Evolutionary conservation across 148 eudicot genomes (phyloP).

Genomic region (Fagopyrum esculentum): DNA sequence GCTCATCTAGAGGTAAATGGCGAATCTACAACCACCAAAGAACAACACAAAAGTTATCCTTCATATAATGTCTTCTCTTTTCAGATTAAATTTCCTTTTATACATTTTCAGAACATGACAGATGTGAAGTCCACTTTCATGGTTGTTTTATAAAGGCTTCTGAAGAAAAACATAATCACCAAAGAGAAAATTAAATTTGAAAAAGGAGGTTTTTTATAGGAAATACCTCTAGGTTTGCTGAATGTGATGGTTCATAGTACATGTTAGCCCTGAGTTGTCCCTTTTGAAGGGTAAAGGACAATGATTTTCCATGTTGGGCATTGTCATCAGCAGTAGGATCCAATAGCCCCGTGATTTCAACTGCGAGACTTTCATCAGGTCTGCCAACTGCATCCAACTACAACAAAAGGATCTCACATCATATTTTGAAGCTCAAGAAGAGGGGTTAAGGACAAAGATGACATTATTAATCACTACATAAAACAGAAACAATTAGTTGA

Average conservation of each 20-base stretch:
- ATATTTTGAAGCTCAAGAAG: constrained; percentile 4
- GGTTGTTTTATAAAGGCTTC: neutral
- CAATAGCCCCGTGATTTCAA: constrained; percentile 60
- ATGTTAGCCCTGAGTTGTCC: constrained; percentile 82
- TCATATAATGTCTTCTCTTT: neutral
- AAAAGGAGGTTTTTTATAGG: constrained; percentile 10
- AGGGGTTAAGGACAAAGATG: neutral
- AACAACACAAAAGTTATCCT: neutral
- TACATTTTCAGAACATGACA: neutral
- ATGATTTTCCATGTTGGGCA: constrained; percentile 37
- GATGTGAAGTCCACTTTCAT: neutral
- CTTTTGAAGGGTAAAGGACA: constrained; percentile 86
- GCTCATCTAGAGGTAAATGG: constrained; percentile 89
- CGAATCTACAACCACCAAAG: constrained; percentile 56
- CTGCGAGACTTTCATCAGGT: constrained; percentile 89
- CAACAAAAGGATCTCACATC: constrained; percentile 22
- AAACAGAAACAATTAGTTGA: neutral
- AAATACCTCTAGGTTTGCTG: constrained; percentile 77
- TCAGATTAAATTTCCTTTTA: neutral
- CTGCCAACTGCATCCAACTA: constrained; percentile 95
- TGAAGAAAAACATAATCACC: neutral
- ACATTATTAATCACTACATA: neutral
- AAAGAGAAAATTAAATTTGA: neutral
- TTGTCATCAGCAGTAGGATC: constrained; percentile 49
- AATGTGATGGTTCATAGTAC: constrained; percentile 62